phyloP scores from a whole-genome alignment of 495 filamentous ascomycete genomes.

The Choiromyces venosus region DNA sequence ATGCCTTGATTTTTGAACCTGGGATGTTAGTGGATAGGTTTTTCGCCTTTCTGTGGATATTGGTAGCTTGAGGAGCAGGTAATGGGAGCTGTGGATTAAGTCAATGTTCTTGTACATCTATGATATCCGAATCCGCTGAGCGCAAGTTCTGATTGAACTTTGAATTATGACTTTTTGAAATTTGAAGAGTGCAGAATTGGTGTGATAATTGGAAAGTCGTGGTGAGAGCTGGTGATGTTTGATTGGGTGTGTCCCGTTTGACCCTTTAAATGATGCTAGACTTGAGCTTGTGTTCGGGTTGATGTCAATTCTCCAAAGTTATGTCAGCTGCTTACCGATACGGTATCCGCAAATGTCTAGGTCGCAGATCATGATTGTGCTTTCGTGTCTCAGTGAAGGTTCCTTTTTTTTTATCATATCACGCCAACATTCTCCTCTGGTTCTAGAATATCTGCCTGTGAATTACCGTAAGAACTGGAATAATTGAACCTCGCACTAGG shows the following conservation, averaged over 20 bases:
- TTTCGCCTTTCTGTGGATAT: background rate
- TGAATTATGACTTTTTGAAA: background rate
- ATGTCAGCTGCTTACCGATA: background rate
- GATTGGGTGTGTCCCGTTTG: background rate
- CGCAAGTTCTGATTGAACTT: background rate
- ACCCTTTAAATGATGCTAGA: background rate
- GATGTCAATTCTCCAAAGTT: background rate
- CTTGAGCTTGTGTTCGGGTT: background rate
- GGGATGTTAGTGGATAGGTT: background rate
- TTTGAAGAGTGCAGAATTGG: background rate
- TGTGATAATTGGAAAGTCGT: background rate
- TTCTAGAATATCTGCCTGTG: background rate
- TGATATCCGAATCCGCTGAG: background rate
- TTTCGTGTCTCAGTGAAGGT: background rate
- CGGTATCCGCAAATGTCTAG: background rate
- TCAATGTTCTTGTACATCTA: background rate
- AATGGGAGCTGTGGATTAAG: background rate
- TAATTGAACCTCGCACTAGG: too few relatives aligned
- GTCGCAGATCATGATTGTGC: background rate
- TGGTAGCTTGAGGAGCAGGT: background rate
- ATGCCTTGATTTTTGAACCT: background rate
- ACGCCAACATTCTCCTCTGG: background rate
- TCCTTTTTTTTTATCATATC: background rate
- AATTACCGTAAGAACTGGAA: too few relatives aligned
- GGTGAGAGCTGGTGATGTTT: background rate